phyloP scores from a whole-genome alignment of 495 filamentous ascomycete species.

The Choiromyces venosus region DNA sequence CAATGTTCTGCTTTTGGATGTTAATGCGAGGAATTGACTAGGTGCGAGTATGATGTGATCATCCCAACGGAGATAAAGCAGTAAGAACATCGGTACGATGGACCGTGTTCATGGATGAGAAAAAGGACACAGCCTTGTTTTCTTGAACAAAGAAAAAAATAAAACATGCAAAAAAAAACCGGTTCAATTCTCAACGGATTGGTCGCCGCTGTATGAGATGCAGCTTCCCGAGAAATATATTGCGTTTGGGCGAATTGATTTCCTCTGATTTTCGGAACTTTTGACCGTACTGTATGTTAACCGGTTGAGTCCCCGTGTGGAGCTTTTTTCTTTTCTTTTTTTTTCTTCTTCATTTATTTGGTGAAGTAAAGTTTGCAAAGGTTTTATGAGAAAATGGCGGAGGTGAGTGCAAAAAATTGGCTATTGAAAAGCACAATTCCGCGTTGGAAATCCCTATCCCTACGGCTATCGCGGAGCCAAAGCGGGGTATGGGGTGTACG shows the following conservation, averaged over 20 bases:
- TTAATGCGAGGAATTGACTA: not conserved
- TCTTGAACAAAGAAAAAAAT: not conserved
- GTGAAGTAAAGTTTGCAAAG: no score
- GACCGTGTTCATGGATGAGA: not conserved
- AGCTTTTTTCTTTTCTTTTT: not conserved
- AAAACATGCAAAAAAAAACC: not conserved
- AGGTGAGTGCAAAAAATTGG: not conserved
- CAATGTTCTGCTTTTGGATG: not conserved
- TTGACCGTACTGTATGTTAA: not conserved
- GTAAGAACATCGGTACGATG: not conserved
- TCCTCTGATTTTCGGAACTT: not conserved
- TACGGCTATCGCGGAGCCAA: not conserved
- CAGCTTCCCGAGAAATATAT: slow-evolving; percentile 2
- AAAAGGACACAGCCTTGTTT: not conserved
- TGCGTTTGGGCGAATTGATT: not conserved
- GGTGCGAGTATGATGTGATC: not conserved
- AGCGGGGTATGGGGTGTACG: not conserved
- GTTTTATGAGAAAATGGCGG: not conserved
- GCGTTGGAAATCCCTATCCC: not conserved
- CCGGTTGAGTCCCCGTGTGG: not conserved
- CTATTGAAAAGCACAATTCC: not conserved
- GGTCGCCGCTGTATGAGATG: not conserved
- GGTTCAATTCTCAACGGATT: not conserved
- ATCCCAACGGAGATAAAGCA: no score
- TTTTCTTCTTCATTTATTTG: not conserved